A percentile compares a stretch with the other conserved stretches of the same genome.
These are phyloP conservation scores for Cupressus sempervirens DNA, from an alignment of 75 land plant genomes.

Conservation along the genomic window DNA sequence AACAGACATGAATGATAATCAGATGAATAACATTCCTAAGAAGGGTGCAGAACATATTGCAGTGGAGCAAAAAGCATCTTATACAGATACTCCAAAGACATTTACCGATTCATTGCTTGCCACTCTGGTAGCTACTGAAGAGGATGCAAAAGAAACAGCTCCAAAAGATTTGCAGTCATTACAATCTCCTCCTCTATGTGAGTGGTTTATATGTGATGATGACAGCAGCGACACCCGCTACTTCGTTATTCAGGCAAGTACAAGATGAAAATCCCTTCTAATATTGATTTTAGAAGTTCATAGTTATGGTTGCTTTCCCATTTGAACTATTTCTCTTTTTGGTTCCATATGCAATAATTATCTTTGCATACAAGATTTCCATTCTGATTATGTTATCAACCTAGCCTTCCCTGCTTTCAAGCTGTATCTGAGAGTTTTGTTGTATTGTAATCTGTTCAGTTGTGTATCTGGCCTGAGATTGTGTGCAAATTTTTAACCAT, in stretches of 20 bases:
- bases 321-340: not conserved
- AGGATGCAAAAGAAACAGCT: slow-evolving; percentile 43
- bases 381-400: not conserved
- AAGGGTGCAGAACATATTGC: slow-evolving; percentile 3
- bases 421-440: not conserved
- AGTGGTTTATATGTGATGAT: slow-evolving; percentile 88
- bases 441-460: not conserved
- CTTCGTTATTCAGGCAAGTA: slow-evolving; percentile 70
- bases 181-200: slow-evolving; percentile 65
- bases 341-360: not conserved
- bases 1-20: not conserved
- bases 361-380: not conserved
- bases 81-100: not conserved
- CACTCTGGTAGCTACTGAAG: slow-evolving; percentile 53
- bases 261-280: not conserved
- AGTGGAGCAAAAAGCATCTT: not conserved
- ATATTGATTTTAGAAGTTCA: not conserved
- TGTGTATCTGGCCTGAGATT: too few species aligned
- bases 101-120: slow-evolving; percentile 21
- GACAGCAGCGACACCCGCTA: slow-evolving; percentile 48
- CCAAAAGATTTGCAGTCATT: slow-evolving; percentile 56
- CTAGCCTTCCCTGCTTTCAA: not conserved
- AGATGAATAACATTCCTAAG: not conserved
- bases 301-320: not conserved
- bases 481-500: too few species aligned